Percentiles rank a stretch among this genome's conserved stretches.
Evolutionary conservation across 139 green algal genomes (phyloP).

Genomic region (Picochlorum sp.): DNA sequence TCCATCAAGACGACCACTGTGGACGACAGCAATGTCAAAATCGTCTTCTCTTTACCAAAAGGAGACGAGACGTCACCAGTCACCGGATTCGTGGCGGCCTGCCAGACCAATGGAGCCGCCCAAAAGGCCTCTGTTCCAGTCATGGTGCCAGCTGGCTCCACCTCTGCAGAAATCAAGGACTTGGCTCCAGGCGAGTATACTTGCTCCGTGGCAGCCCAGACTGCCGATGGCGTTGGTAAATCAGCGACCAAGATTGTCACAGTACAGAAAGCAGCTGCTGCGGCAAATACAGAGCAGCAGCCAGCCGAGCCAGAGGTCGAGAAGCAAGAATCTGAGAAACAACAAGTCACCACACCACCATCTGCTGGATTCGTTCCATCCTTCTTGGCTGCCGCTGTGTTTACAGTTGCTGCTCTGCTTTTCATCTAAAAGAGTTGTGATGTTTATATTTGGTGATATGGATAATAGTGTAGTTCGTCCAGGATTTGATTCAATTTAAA

Average conservation of each 20-base stretch:
- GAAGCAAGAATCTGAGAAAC: not conserved
- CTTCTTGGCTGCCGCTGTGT: too few relatives aligned
- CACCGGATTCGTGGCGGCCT: not conserved
- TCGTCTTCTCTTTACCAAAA: slow-evolving; percentile 1
- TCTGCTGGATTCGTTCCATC: too few relatives aligned
- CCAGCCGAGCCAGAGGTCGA: not conserved
- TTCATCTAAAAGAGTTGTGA: too few relatives aligned
- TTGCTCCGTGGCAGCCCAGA: slow-evolving; percentile 5
- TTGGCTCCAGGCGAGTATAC: slow-evolving; percentile 3
- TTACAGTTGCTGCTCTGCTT: too few relatives aligned
- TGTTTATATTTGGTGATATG: too few relatives aligned
- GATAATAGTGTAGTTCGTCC: too few relatives aligned
- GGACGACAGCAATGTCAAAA: not conserved
- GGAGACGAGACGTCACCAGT: not conserved
- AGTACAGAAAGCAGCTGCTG: not conserved
- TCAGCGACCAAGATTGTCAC: not conserved
- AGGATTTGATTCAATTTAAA: too few relatives aligned
- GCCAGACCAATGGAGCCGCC: not conserved
- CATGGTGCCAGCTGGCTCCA: not conserved
- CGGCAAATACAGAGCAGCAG: not conserved
- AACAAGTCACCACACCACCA: too few relatives aligned
- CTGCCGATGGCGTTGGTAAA: not conserved
- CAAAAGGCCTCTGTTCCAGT: not conserved
- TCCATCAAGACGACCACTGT: not conserved
- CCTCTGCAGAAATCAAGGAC: not conserved